Conservation (phyloP, 495 filamentous ascomycete genomes). For the Neurospora sp. region DNA sequence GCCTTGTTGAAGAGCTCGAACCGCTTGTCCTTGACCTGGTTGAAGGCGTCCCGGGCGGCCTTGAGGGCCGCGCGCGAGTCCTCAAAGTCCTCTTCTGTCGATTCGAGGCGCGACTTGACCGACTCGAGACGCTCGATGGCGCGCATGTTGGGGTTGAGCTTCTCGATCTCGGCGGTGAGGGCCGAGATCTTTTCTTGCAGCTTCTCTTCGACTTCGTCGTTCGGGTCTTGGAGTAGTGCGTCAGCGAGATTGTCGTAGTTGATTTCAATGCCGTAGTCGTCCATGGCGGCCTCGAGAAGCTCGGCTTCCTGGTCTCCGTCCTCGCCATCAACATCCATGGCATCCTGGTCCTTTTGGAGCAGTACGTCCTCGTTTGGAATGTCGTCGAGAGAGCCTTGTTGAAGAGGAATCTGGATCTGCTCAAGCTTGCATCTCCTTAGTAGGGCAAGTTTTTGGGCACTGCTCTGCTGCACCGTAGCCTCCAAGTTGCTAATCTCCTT, state of each 20-base stretch:
- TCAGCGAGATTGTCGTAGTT: constrained; percentile 82
- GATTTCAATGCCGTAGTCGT: constrained; percentile 88
- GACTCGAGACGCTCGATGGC: constrained; percentile 85
- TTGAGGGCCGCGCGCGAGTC: constrained; percentile 63
- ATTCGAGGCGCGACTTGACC: constrained; percentile 71
- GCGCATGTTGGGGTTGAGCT: constrained; percentile 91
- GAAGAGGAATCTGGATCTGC: constrained; percentile 77
- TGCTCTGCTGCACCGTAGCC: constrained; percentile 70
- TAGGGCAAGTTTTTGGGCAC: constrained; percentile 69
- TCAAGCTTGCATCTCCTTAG: constrained; percentile 88
- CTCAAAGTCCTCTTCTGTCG: constrained; percentile 83
- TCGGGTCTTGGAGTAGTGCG: constrained; percentile 62
- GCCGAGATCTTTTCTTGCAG: constrained; percentile 66
- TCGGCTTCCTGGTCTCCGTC: constrained; percentile 50
- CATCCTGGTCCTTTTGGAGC: constrained; percentile 57
- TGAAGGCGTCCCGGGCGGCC: constrained; percentile 71
- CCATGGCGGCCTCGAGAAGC: constrained; percentile 39
- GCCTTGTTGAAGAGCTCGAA: constrained; percentile 90
- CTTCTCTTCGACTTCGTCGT: constrained; percentile 64
- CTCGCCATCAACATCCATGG: constrained; percentile 75
- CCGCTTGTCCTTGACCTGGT: constrained; percentile 67
- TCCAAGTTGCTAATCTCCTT: constrained; percentile 72
- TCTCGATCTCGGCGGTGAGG: constrained; percentile 71
- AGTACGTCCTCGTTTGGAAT: constrained; percentile 80
- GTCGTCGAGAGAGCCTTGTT: constrained; percentile 69